Percentiles rank a stretch among this genome's conserved stretches.
Conservation (phyloP, 768 basidiomycete species). For the Boletus coccyginus region DNA sequence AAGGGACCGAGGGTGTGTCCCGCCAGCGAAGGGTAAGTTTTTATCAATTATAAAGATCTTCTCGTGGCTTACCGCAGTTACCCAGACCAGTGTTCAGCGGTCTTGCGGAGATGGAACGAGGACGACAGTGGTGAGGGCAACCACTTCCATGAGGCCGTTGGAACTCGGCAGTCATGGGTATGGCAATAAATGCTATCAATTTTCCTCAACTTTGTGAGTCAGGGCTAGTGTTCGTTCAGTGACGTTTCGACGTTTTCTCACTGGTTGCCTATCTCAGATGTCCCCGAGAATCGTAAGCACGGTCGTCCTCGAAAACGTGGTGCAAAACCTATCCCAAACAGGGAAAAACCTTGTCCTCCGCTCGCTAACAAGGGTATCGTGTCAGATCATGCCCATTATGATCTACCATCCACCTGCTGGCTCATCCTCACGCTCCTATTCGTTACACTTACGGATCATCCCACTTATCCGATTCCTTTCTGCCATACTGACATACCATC, state of each 20-base stretch:
- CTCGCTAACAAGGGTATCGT: constrained; percentile 10
- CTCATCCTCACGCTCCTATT: background rate
- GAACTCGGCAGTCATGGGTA: constrained; percentile 4
- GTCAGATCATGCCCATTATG: constrained; percentile 6
- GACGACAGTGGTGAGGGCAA: too few species aligned
- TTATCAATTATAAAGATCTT: too few species aligned
- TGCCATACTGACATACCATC: constrained; percentile 10
- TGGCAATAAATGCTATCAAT: constrained; percentile 20
- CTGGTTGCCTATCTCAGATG: background rate
- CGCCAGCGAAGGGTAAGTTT: too few species aligned
- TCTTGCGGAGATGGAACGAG: too few species aligned
- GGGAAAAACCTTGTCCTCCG: background rate
- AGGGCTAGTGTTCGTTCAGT: background rate
- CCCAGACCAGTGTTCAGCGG: too few species aligned
- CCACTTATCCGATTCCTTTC: constrained; percentile 16
- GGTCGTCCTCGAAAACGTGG: background rate
- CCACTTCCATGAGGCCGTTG: too few species aligned
- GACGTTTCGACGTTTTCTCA: background rate
- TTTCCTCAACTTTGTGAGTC: constrained; percentile 17
- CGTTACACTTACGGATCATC: background rate
- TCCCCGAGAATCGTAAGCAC: constrained; percentile 18
- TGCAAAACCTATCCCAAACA: background rate
- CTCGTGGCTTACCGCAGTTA: too few species aligned
- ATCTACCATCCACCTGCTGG: background rate
- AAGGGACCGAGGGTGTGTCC: too few species aligned